phyloP scores from a whole-genome alignment of 176 grass and related monocot genomes.

The Musa acuminata region DNA sequence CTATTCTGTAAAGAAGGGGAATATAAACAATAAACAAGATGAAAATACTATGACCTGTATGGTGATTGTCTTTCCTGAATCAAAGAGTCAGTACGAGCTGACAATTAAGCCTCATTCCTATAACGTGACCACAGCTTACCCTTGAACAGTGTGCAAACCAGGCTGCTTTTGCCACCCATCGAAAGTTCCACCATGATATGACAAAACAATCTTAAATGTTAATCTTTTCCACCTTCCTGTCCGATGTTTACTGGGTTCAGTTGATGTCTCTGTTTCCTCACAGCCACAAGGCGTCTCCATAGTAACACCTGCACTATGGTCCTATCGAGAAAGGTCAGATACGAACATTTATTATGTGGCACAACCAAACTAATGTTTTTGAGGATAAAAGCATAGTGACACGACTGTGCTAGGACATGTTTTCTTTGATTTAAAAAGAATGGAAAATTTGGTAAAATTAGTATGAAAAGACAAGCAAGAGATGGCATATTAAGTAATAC shows the following conservation, averaged over 20 bases:
- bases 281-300: constrained; percentile 18
- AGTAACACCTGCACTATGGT: constrained; percentile 6
- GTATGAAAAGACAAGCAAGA: too few relatives aligned
- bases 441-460: too few relatives aligned
- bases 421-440: too few relatives aligned
- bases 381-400: neutral
- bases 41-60: neutral
- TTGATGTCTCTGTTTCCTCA: constrained; percentile 11
- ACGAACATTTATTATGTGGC: neutral
- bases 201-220: constrained; percentile 76
- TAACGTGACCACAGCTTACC: constrained; percentile 41
- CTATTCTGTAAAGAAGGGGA: constrained; percentile 30
- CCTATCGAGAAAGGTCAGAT: constrained; percentile 25
- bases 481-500: too few relatives aligned
- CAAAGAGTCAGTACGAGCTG: neutral
- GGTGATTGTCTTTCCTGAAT: neutral
- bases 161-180: constrained; percentile 98
- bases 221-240: constrained; percentile 75
- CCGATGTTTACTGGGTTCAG: constrained; percentile 35
- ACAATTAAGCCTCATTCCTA: constrained; percentile 4
- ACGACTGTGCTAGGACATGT: neutral
- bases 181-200: constrained; percentile 69
- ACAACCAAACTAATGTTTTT: neutral
- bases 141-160: constrained; percentile 76
- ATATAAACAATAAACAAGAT: constrained; percentile 7